Evolutionary conservation across 306 rosid species (phyloP).

Genomic region (Abrus precatorius): DNA sequence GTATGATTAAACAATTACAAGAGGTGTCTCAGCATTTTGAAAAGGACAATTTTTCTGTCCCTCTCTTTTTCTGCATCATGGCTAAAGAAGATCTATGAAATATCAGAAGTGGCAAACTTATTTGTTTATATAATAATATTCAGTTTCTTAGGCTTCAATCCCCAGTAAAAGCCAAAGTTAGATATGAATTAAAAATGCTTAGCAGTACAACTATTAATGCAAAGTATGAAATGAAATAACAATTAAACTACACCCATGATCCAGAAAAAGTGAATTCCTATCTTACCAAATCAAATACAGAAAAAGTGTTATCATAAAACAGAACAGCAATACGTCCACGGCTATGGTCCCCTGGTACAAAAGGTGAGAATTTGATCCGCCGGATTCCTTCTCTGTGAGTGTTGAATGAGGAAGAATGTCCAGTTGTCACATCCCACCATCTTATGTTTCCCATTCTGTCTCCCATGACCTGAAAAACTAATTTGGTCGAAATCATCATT

Average conservation of each 20-base stretch:
- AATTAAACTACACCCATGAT: slow-evolving; percentile 16
- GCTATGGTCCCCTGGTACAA: slow-evolving; percentile 85
- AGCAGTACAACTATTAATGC: slow-evolving; percentile 20
- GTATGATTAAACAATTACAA: slow-evolving; percentile 31
- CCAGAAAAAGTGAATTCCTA: slow-evolving; percentile 35
- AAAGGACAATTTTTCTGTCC: neutral
- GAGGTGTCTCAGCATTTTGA: neutral
- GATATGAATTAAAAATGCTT: slow-evolving; percentile 37
- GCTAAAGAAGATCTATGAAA: slow-evolving; percentile 22
- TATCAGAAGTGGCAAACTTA: slow-evolving; percentile 30
- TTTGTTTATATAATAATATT: slow-evolving; percentile 42
- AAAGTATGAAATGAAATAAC: slow-evolving; percentile 33
- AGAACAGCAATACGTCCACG: slow-evolving; percentile 96
- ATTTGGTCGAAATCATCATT: slow-evolving; percentile 54
- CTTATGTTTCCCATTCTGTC: slow-evolving; percentile 91
- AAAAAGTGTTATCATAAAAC: slow-evolving; percentile 92
- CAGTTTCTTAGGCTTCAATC: slow-evolving; percentile 24
- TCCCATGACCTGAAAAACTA: slow-evolving; percentile 92
- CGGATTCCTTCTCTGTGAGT: slow-evolving; percentile 97
- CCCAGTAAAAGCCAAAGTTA: slow-evolving; percentile 20
- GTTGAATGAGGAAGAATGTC: slow-evolving; percentile 92
- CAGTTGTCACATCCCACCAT: slow-evolving; percentile 99
- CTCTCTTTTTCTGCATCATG: neutral
- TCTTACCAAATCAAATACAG: slow-evolving; percentile 95
- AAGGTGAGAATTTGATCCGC: slow-evolving; percentile 91